These are phyloP conservation scores for Agrocybe pediades DNA, from an alignment of 768 basidiomycete species.

Conservation along the genomic window DNA sequence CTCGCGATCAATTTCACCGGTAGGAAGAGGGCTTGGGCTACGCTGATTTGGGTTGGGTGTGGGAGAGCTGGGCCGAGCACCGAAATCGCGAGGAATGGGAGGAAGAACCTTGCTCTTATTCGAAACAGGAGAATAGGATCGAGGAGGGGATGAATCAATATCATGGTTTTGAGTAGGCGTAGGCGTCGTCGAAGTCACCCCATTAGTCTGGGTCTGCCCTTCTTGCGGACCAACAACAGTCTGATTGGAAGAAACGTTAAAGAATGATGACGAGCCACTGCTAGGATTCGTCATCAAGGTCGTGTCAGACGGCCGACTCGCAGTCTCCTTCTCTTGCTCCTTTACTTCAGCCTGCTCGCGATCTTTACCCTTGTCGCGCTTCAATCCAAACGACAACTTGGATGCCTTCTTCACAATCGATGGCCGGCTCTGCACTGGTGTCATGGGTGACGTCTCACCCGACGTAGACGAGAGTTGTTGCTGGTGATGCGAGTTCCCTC, in stretches of 20 bases:
- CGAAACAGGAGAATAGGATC: conserved; percentile 42
- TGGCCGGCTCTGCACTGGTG: conserved; percentile 39
- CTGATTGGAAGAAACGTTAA: conserved; percentile 70
- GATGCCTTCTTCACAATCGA: conserved; percentile 74
- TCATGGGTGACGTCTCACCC: conserved; percentile 46
- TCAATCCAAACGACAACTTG: conserved; percentile 75
- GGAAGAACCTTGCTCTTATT: conserved; percentile 69
- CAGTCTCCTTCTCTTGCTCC: conserved; percentile 41
- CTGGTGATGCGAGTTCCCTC: conserved; percentile 32
- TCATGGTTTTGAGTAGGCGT: conserved; percentile 19
- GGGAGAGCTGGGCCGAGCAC: conserved; percentile 27
- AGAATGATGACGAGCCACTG: conserved; percentile 82
- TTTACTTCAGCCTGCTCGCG: conserved; percentile 45
- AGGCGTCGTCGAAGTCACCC: conserved; percentile 18
- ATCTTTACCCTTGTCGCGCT: conserved; percentile 54
- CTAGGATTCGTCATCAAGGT: conserved; percentile 67
- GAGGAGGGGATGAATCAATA: conserved; percentile 30
- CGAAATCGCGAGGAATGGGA: conserved; percentile 78
- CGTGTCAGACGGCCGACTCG: conserved; percentile 43
- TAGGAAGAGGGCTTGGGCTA: conserved; percentile 56
- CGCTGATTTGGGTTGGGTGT: conserved; percentile 28
- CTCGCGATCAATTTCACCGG: conserved; percentile 67
- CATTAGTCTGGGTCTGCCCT: conserved; percentile 24
- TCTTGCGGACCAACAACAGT: conserved; percentile 27
- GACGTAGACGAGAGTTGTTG: conserved; percentile 41